phyloP scores from a whole-genome alignment of 768 basidiomycete genomes.

The Xerocomellus dryophilus region DNA sequence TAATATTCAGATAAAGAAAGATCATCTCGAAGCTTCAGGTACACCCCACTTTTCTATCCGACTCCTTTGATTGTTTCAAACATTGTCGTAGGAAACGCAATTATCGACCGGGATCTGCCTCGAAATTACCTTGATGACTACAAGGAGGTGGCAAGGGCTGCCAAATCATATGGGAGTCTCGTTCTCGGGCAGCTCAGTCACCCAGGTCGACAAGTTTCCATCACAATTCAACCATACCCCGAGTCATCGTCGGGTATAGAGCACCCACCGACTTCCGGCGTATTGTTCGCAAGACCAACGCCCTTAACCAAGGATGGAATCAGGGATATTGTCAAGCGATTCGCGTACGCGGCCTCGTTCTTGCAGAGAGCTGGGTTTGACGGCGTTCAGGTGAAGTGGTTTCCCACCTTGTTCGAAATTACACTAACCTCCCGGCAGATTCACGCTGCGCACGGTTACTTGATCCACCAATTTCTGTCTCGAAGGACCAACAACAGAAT shows the following conservation, averaged over 20 bases:
- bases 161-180: constrained; percentile 31
- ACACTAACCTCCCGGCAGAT: constrained; percentile 25
- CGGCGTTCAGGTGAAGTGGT: constrained; percentile 46
- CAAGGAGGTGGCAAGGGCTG: constrained; percentile 27
- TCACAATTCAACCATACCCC: constrained; percentile 35
- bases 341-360: constrained; percentile 52
- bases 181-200: constrained; percentile 34
- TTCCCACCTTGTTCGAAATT: background rate
- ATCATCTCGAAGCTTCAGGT: constrained; percentile 35
- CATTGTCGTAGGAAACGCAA: constrained; percentile 26
- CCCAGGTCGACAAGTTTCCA: constrained; percentile 34
- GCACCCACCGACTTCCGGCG: constrained; percentile 32
- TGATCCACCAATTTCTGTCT: constrained; percentile 49
- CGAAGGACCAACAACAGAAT: constrained; percentile 43
- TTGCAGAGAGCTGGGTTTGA: constrained; percentile 63
- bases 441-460: constrained; percentile 43
- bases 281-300: constrained; percentile 30
- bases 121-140: constrained; percentile 23
- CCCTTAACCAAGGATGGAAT: constrained; percentile 49
- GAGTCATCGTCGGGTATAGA: constrained; percentile 35
- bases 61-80: background rate
- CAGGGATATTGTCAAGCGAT: constrained; percentile 47
- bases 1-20: constrained; percentile 35
- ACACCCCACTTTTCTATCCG: background rate
- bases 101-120: constrained; percentile 31